phyloP scores from a whole-genome alignment of 345 rosid species.

The Boechera divaricarpa region DNA sequence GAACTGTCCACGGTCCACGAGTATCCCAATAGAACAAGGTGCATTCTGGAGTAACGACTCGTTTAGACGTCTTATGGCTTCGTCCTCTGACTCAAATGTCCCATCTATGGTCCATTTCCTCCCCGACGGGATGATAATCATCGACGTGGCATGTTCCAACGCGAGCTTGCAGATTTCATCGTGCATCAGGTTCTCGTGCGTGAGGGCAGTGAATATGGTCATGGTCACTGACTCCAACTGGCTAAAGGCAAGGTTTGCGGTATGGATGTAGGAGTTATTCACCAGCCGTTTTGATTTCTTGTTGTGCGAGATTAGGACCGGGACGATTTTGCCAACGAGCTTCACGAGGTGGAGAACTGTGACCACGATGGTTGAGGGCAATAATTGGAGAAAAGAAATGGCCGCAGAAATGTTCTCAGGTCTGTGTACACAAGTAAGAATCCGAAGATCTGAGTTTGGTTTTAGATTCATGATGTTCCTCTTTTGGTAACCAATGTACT shows the following conservation, averaged over 20 bases:
- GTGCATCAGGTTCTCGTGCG: constrained; percentile 35
- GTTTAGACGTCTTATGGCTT: constrained; percentile 31
- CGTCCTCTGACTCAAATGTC: constrained; percentile 32
- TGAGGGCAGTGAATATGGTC: constrained; percentile 21
- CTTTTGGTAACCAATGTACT: constrained; percentile 29
- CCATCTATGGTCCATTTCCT: constrained; percentile 45
- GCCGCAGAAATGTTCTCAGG: constrained; percentile 42
- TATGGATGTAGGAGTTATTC: constrained; percentile 31
- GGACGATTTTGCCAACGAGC: constrained; percentile 50
- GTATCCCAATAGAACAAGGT: constrained; percentile 38
- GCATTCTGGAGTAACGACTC: constrained; percentile 13
- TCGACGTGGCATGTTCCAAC: constrained; percentile 24
- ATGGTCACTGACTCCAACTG: neutral
- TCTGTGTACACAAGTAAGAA: constrained; percentile 56
- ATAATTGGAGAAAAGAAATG: constrained; percentile 41
- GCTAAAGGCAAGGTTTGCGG: constrained; percentile 15
- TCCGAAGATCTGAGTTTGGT: constrained; percentile 42
- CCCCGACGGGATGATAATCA: constrained; percentile 39
- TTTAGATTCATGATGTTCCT: constrained; percentile 23
- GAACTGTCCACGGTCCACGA: constrained; percentile 36
- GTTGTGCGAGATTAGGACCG: constrained; percentile 52
- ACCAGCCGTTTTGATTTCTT: constrained; percentile 13
- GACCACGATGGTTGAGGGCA: constrained; percentile 42
- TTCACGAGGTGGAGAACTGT: constrained; percentile 58
- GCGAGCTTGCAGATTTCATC: constrained; percentile 36